Conservation (phyloP, 2,329 filamentous ascomycete species). For the Akanthomyces muscarius region DNA sequence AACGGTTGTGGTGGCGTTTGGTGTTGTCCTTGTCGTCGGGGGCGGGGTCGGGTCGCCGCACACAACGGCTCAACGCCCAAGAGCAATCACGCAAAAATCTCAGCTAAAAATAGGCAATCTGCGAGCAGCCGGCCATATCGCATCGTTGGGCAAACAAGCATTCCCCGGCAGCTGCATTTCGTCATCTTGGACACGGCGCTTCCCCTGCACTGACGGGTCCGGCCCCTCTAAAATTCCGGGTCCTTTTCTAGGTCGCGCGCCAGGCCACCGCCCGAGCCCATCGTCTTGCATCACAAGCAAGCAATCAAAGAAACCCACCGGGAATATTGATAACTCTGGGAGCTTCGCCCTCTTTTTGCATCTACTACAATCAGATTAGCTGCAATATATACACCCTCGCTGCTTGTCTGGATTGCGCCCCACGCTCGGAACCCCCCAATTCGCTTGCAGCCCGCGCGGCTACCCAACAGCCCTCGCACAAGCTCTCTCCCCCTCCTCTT, state of each 20-base stretch:
- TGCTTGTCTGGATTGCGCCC: background rate
- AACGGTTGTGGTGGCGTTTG: background rate
- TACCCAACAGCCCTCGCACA: constrained; percentile 4
- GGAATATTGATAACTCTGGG: constrained; percentile 15
- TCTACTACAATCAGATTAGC: background rate
- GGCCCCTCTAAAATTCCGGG: constrained; percentile 32
- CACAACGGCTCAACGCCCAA: background rate
- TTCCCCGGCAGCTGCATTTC: background rate
- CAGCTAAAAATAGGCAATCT: background rate
- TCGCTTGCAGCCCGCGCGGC: constrained; percentile 13
- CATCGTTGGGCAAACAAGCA: background rate
- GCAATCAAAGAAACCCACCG: background rate
- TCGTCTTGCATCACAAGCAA: constrained; percentile 18
- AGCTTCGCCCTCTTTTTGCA: background rate
- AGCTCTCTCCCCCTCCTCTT: background rate
- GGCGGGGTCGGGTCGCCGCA: background rate
- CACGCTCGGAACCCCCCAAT: background rate
- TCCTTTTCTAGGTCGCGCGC: constrained; percentile 18
- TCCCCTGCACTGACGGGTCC: constrained; percentile 11
- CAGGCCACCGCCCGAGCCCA: constrained; percentile 20
- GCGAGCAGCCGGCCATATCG: background rate
- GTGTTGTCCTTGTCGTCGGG: background rate
- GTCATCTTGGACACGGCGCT: constrained; percentile 2
- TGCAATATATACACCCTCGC: background rate
- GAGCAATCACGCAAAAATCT: background rate